A percentile compares a stretch with the other conserved stretches of the same genome.
Conservation (phyloP, 768 basidiomycete genomes). For the Rhizopogon rudus region DNA sequence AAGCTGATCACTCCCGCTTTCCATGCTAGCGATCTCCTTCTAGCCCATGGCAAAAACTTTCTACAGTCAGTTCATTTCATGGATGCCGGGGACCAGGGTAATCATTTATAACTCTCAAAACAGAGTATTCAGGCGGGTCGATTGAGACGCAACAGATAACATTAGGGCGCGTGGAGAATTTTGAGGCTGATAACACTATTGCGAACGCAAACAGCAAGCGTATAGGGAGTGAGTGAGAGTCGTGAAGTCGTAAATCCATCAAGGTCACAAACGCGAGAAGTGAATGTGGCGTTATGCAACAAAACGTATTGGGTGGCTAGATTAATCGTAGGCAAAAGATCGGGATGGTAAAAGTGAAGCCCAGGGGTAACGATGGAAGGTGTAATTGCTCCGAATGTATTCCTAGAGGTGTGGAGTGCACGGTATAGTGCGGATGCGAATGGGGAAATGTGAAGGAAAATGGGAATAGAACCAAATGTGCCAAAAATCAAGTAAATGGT, state of each 20-base stretch:
- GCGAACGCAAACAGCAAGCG: background rate
- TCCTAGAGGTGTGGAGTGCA: constrained; percentile 1
- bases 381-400: background rate
- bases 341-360: background rate
- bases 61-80: too few relatives aligned
- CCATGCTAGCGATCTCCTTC: too few relatives aligned
- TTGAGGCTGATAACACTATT: background rate
- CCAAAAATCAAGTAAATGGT: background rate
- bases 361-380: background rate
- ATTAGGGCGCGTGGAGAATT: background rate
- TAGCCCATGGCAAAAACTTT: too few relatives aligned
- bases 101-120: background rate
- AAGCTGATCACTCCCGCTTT: too few relatives aligned
- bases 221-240: background rate
- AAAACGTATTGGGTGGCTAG: background rate
- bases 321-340: background rate
- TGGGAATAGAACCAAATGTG: background rate
- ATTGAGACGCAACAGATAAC: background rate
- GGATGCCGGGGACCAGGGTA: too few relatives aligned
- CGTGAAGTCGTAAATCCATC: constrained; percentile 1
- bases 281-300: background rate
- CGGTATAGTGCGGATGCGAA: background rate
- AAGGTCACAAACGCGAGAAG: background rate
- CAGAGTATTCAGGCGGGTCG: background rate
- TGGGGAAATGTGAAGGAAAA: background rate